Percentiles rank a stretch among this genome's conserved stretches.
These are phyloP conservation scores for Clarireedia hainanense DNA, from an alignment of 2,329 filamentous ascomycete species.

Conservation along the genomic window DNA sequence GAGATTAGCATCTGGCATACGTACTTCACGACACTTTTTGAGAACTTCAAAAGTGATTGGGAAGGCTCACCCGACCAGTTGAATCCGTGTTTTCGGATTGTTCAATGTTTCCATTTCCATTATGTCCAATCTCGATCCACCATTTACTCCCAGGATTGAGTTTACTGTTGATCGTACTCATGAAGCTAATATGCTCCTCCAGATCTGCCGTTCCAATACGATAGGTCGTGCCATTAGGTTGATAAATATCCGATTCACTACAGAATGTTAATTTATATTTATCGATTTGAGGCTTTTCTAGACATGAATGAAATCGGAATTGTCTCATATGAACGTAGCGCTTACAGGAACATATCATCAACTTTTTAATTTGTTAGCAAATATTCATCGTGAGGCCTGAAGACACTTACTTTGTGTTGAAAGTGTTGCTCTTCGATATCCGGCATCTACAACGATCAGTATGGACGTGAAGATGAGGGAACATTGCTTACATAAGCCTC, in stretches of 20 bases:
- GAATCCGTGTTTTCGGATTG: slow-evolving; percentile 31
- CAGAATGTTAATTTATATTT: neutral
- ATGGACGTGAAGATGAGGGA: slow-evolving; percentile 22
- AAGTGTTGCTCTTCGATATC: slow-evolving; percentile 22
- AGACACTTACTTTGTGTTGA: slow-evolving; percentile 19
- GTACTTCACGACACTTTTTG: no score
- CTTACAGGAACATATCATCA: slow-evolving; percentile 51
- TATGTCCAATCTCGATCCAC: slow-evolving; percentile 47
- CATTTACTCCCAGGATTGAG: slow-evolving; percentile 44
- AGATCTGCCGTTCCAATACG: slow-evolving; percentile 41
- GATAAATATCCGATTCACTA: slow-evolving; percentile 38
- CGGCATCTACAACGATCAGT: slow-evolving; percentile 16
- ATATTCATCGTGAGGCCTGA: neutral
- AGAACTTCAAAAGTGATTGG: no score
- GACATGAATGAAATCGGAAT: neutral
- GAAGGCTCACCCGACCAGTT: neutral
- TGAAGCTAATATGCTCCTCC: slow-evolving; percentile 38
- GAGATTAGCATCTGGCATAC: no score
- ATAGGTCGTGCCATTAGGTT: slow-evolving; percentile 38
- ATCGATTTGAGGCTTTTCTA: neutral
- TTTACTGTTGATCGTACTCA: slow-evolving; percentile 35
- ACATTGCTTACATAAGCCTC: slow-evolving; percentile 38
- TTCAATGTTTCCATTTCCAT: slow-evolving; percentile 46
- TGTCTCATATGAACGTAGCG: no score
- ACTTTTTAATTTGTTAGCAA: slow-evolving; percentile 29